Percentiles rank a stretch among this genome's conserved stretches.
Evolutionary conservation across 1,284 basidiomycete species (phyloP).

Genomic region (Leccinum discolor): DNA sequence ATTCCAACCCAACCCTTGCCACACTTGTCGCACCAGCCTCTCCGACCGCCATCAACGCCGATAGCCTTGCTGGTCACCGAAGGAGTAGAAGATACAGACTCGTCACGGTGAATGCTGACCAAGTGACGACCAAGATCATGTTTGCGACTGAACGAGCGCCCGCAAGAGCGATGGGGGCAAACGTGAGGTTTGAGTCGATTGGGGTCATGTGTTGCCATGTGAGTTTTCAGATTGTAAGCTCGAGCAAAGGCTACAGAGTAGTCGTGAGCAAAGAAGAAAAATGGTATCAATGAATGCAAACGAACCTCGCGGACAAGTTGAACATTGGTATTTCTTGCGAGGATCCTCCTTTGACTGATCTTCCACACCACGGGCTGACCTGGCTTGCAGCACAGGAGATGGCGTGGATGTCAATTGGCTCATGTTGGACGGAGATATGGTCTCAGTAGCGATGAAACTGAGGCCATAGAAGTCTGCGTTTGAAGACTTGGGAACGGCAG

Average conservation of each 20-base stretch:
- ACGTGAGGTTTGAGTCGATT: constrained; percentile 83
- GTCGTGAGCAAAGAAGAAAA: constrained; percentile 1
- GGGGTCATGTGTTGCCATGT: constrained; percentile 88
- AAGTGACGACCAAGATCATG: constrained; percentile 87
- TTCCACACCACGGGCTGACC: constrained; percentile 37
- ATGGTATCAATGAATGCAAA: constrained; percentile 6
- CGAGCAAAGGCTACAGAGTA: constrained; percentile 71
- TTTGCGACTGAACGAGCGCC: constrained; percentile 87
- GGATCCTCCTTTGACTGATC: constrained; percentile 56
- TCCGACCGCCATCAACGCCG: constrained; percentile 60
- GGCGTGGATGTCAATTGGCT: constrained; percentile 47
- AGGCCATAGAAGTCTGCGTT: constrained; percentile 59
- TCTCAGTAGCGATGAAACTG: constrained; percentile 35
- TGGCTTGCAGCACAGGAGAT: constrained; percentile 41
- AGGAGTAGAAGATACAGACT: constrained; percentile 44
- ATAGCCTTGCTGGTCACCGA: constrained; percentile 47
- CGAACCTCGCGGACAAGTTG: constrained; percentile 69
- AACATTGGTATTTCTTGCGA: constrained; percentile 76
- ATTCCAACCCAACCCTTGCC: constrained; percentile 70
- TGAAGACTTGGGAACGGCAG: constrained; percentile 39
- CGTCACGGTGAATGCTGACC: constrained; percentile 82
- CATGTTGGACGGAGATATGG: constrained; percentile 59
- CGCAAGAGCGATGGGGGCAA: constrained; percentile 80
- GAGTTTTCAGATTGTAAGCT: constrained; percentile 91
- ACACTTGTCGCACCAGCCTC: constrained; percentile 74